These are phyloP conservation scores for Phylloporus arenicola DNA, from an alignment of 768 basidiomycete species.

Conservation along the genomic window DNA sequence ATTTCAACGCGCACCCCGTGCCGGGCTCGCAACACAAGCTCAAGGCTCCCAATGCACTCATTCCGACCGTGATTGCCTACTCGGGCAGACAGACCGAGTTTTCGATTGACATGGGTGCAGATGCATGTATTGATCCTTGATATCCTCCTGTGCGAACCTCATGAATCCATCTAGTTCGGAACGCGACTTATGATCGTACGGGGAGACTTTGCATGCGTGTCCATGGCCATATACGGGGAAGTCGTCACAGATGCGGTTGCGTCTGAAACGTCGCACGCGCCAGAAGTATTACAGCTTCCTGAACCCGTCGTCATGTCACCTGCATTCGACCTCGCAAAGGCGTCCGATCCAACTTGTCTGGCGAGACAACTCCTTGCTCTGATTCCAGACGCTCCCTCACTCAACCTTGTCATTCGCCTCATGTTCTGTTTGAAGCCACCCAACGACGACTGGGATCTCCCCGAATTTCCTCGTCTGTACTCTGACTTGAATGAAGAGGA, in stretches of 20 bases:
- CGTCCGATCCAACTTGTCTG: slow-evolving; percentile 53
- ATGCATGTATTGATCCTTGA: slow-evolving; percentile 39
- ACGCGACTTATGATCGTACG: slow-evolving; percentile 79
- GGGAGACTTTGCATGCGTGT: slow-evolving; percentile 63
- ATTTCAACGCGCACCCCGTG: slow-evolving; percentile 65
- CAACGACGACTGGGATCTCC: slow-evolving; percentile 75
- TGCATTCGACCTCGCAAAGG: slow-evolving; percentile 56
- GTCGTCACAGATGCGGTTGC: slow-evolving; percentile 42
- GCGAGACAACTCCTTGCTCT: slow-evolving; percentile 58
- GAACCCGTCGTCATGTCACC: slow-evolving; percentile 39
- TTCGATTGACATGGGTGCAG: slow-evolving; percentile 60
- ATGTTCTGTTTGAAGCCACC: slow-evolving; percentile 78
- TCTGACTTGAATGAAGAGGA: slow-evolving; percentile 51
- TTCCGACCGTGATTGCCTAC: slow-evolving; percentile 68
- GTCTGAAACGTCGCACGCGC: slow-evolving; percentile 37
- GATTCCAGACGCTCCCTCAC: slow-evolving; percentile 57
- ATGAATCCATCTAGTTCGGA: slow-evolving; percentile 43
- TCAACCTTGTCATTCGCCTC: slow-evolving; percentile 60
- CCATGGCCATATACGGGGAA: slow-evolving; percentile 48
- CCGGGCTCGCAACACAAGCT: slow-evolving; percentile 46
- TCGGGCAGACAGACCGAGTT: slow-evolving; percentile 65
- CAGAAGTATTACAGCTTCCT: slow-evolving; percentile 33
- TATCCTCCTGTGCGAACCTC: background rate
- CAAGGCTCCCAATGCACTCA: slow-evolving; percentile 63
- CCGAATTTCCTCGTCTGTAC: slow-evolving; percentile 66